Evolutionary conservation across 257 asterid species (phyloP), one percentile per base, ranked within the genome.

Genomic region (Anisodus tanguticus): DNA sequence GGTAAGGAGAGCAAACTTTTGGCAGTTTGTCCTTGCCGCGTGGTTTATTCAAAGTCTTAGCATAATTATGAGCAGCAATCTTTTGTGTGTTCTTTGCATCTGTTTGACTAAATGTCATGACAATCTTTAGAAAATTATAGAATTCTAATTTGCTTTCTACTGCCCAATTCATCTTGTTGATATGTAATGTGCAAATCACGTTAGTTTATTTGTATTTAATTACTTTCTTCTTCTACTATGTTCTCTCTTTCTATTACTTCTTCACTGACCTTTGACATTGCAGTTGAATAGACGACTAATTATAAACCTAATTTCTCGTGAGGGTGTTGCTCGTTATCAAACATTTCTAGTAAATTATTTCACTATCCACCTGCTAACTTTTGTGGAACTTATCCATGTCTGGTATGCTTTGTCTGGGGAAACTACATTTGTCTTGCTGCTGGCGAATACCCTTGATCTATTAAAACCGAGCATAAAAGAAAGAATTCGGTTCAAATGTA

Each of bases 1-100:
- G 98, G 98, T 90, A 88, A 84, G 82, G 84, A 16, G 67, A 47
- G 76, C 72, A 62, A 83, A 13, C 82, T 43, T 16, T 79, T 84
- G 76, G 78, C 70, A 47, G 67, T 82, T 70, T 82, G 59, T 12
- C 69, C 55, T 31, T 39, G 51, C 68, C 11, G 12, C 7, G 12
- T 79, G 83, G 16, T 79, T 37, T 71, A 12, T n/a, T 71, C 78
- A 69, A 8, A 39, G 37, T 45, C 79, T 17, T 8, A n/a, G 58
- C 37, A 9, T 45, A 71, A 45, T 9, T 71, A 4, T 45, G 58
- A 71, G 79, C 39, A n/a, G 16, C 78, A 41, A 41, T 69, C 35
- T 26, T 41, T 45, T 45, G 4, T 71, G 57, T 71, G 12, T 43
- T 70, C 37, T 6, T 35, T n/a, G 79, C 58, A 71, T 71, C 19